These are phyloP conservation scores for Aphanomyces cochlioides DNA, from an alignment of 352 stramenopile species.

Conservation along the genomic window DNA sequence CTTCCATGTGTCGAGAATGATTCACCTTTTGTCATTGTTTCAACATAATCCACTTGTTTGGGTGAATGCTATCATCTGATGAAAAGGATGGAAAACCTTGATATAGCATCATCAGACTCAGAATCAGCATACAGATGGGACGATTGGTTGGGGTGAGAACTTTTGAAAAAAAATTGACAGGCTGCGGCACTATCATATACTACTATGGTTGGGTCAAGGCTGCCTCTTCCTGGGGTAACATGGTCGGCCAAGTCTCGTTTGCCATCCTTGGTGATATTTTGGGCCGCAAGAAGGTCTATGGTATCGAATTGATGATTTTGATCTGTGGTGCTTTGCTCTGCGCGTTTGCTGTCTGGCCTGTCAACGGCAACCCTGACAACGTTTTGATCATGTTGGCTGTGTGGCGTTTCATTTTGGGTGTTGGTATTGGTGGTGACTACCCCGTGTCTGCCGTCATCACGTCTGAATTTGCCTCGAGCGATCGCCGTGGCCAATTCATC, in stretches of 20 bases:
- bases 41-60: too few relatives aligned
- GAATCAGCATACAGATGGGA: too few relatives aligned
- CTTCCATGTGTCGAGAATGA: too few relatives aligned
- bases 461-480: neutral
- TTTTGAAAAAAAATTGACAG: too few relatives aligned
- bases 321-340: conserved; percentile 41
- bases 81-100: too few relatives aligned
- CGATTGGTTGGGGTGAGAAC: too few relatives aligned
- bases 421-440: neutral
- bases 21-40: too few relatives aligned
- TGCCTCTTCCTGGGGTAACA: conserved; percentile 43
- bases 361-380: conserved; percentile 46
- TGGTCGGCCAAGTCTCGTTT: conserved; percentile 49
- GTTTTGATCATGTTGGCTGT: conserved; percentile 51
- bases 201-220: conserved; percentile 46
- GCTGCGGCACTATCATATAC: too few relatives aligned
- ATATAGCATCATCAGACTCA: too few relatives aligned
- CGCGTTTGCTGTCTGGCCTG: conserved; percentile 40
- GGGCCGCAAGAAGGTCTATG: conserved; percentile 48
- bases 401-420: conserved; percentile 31
- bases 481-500: too few relatives aligned
- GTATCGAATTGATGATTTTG: conserved; percentile 47
- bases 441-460: neutral
- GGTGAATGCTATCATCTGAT: too few relatives aligned
- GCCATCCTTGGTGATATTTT: conserved; percentile 48